Evolutionary conservation across 129 eudicot genomes (phyloP).

Genomic region (Solidago caesia): DNA sequence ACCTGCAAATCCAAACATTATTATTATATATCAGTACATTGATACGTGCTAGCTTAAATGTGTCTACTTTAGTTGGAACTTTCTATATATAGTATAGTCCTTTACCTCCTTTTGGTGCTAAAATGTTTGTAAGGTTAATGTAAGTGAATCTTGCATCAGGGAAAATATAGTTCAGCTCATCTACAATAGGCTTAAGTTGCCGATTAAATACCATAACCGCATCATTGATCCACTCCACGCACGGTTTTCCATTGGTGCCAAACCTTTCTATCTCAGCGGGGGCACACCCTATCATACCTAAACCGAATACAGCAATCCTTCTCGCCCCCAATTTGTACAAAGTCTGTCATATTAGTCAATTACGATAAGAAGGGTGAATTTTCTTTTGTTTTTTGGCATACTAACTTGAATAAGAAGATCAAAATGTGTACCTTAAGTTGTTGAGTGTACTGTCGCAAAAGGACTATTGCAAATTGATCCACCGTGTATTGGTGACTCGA

Average conservation of each 20-base stretch:
- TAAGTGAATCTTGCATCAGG: slow-evolving; percentile 29
- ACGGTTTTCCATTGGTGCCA: slow-evolving; percentile 27
- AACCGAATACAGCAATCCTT: slow-evolving; percentile 41
- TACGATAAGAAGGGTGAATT: background rate
- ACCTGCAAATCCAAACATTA: slow-evolving; percentile 19
- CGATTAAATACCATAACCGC: slow-evolving; percentile 31
- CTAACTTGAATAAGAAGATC: background rate
- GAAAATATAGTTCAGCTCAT: slow-evolving; percentile 26
- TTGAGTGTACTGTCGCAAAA: slow-evolving; percentile 31
- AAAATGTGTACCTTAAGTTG: slow-evolving; percentile 32
- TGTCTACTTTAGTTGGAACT: background rate
- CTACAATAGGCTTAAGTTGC: slow-evolving; percentile 22
- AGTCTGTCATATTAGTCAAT: slow-evolving; percentile 23
- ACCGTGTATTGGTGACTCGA: slow-evolving; percentile 26
- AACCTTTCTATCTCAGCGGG: slow-evolving; percentile 28
- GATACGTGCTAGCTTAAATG: background rate
- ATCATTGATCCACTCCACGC: slow-evolving; percentile 32
- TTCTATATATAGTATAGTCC: background rate
- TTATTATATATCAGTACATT: background rate
- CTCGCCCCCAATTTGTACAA: slow-evolving; percentile 40
- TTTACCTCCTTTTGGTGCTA: slow-evolving; percentile 13
- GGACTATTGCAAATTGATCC: slow-evolving; percentile 37
- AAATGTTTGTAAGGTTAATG: slow-evolving; percentile 21
- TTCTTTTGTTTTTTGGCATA: background rate
- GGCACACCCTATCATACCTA: slow-evolving; percentile 40